phyloP scores from a whole-genome alignment of 768 basidiomycete genomes.

The Trametes cingulata region DNA sequence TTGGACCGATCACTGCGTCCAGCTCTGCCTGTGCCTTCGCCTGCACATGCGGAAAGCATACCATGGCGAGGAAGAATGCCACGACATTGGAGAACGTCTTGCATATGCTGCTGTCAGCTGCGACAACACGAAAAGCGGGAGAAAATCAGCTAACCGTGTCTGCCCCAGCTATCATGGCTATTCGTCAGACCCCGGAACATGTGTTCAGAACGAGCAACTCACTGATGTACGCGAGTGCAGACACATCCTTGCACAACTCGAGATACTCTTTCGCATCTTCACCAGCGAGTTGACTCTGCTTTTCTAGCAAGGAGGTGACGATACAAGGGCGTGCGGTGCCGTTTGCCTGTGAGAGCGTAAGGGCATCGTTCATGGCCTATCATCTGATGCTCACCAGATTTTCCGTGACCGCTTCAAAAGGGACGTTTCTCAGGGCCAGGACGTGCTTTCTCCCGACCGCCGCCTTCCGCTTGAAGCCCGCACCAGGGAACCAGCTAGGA shows the following conservation, averaged over 20 bases:
- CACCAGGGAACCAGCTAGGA: constrained; percentile 31
- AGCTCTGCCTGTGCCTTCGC: constrained; percentile 31
- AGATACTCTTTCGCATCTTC: neutral
- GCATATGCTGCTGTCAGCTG: neutral
- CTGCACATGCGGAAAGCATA: constrained; percentile 30
- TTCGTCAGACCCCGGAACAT: neutral
- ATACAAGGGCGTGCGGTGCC: constrained; percentile 7
- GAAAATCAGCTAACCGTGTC: constrained; percentile 49
- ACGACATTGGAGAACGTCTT: constrained; percentile 29
- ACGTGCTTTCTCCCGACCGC: constrained; percentile 19
- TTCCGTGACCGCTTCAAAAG: constrained; percentile 23
- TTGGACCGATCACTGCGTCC: constrained; percentile 28
- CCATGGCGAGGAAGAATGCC: constrained; percentile 36
- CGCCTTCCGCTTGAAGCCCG: constrained; percentile 28
- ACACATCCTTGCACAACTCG: neutral
- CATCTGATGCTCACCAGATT: neutral
- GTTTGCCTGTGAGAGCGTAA: neutral
- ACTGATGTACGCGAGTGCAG: constrained; percentile 5
- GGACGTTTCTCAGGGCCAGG: constrained; percentile 21
- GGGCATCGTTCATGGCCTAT: neutral
- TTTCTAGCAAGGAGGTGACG: neutral
- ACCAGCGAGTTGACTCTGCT: neutral
- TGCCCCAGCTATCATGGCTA: constrained; percentile 40
- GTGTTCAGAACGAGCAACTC: neutral
- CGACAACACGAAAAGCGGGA: neutral